phyloP scores from a whole-genome alignment of 805 yeast genomes.

The Kodamaea neixiangensis region DNA sequence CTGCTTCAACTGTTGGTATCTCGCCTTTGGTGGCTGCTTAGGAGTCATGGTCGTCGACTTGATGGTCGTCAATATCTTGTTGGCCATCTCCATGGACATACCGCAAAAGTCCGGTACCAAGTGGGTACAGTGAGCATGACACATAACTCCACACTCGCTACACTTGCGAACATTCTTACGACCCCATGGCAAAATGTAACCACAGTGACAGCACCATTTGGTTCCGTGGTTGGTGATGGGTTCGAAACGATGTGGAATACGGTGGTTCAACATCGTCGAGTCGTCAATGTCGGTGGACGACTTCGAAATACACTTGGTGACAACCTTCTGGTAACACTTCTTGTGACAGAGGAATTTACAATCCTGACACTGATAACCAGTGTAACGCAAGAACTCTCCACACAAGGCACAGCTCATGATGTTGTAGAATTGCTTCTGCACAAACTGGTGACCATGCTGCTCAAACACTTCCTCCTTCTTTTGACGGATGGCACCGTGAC shows the following conservation, averaged over 20 bases:
- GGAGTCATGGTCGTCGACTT: conserved; percentile 64
- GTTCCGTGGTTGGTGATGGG: conserved; percentile 93
- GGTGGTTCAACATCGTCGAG: conserved; percentile 84
- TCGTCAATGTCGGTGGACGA: conserved; percentile 71
- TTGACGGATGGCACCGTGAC: conserved; percentile 98
- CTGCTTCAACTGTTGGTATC: conserved; percentile 3
- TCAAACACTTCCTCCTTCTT: conserved; percentile 89
- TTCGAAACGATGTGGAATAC: conserved; percentile 95
- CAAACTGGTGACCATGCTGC: conserved; percentile 96
- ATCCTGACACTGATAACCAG: conserved; percentile 86
- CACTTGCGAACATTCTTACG: conserved; percentile 90
- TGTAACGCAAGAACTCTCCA: conserved; percentile 88
- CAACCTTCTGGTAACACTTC: conserved; percentile 77
- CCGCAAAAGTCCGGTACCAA: conserved; percentile 98
- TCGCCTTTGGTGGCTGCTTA: conserved; percentile 12
- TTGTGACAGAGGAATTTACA: conserved; percentile 80
- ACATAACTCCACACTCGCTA: conserved; percentile 90
- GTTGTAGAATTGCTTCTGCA: conserved; percentile 90
- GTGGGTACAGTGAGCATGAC: conserved; percentile 90
- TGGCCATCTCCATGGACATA: conserved; percentile 96
- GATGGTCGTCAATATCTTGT: conserved; percentile 81
- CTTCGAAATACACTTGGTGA: conserved; percentile 80
- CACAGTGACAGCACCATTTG: conserved; percentile 99
- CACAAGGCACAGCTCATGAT: conserved; percentile 98
- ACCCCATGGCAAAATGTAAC: conserved; percentile 94